These are phyloP conservation scores for Olyra latifolia DNA, from an alignment of 176 grass and related monocot species.

Conservation along the genomic window DNA sequence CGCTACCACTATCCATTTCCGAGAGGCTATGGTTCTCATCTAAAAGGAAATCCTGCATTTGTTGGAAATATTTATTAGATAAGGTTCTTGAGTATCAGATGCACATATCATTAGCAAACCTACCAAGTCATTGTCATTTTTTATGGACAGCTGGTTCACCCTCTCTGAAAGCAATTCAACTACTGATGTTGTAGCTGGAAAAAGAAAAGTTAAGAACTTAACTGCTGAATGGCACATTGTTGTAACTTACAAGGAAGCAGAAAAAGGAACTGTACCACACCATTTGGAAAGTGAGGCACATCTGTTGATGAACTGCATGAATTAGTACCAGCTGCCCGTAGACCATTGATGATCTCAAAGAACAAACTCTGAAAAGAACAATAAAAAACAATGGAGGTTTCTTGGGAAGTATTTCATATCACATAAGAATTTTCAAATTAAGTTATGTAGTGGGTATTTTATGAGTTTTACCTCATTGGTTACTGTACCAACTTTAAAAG, in stretches of 20 bases:
- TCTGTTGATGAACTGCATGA: constrained; percentile 59
- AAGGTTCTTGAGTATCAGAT: constrained; percentile 27
- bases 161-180: constrained; percentile 80
- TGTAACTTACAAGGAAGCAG: constrained; percentile 12
- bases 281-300: constrained; percentile 52
- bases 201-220: constrained; percentile 15
- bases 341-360: constrained; percentile 80
- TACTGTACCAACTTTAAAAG: constrained; percentile 59
- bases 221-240: constrained; percentile 1
- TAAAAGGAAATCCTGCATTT: constrained; percentile 71
- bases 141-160: constrained; percentile 62
- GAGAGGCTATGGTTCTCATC: constrained; percentile 63
- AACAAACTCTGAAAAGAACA: constrained; percentile 62
- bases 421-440: constrained; percentile 23
- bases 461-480: constrained; percentile 64
- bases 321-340: constrained; percentile 48
- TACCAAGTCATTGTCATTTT: constrained; percentile 70
- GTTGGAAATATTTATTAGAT: background rate
- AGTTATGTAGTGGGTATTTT: background rate
- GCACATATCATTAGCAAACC: constrained; percentile 27
- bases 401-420: constrained; percentile 5
- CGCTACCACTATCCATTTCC: constrained; percentile 50
- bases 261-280: constrained; percentile 30
- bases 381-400: background rate
- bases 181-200: constrained; percentile 65